Percentiles rank a stretch among this genome's conserved stretches.
Evolutionary conservation across 208 protist genomes (phyloP).

Genomic region (Balamuthia mandrillaris): DNA sequence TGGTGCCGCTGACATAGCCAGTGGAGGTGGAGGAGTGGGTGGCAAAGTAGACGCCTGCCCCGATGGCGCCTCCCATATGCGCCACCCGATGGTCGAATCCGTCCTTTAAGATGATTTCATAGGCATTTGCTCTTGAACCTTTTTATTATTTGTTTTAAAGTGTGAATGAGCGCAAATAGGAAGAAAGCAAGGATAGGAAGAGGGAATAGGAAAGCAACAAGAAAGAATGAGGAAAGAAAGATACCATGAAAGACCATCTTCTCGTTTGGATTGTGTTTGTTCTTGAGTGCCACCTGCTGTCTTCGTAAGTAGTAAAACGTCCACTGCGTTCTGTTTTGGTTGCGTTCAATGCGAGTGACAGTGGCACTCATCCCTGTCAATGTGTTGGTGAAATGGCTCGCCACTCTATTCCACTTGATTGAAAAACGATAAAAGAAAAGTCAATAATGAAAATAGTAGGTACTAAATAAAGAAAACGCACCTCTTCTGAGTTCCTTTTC

Average conservation of each 20-base stretch:
- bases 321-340: background rate
- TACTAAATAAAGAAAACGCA: too few species aligned
- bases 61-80: background rate
- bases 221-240: too few species aligned
- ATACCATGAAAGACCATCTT: background rate
- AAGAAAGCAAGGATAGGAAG: too few species aligned
- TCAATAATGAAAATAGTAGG: too few species aligned
- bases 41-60: background rate
- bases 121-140: background rate
- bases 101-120: conserved; percentile 4
- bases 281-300: background rate
- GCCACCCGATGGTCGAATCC: background rate
- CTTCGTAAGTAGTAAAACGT: background rate
- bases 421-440: too few species aligned
- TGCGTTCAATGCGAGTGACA: background rate
- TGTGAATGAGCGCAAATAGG: too few species aligned
- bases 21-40: background rate
- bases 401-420: background rate
- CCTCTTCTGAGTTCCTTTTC: background rate
- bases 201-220: too few species aligned
- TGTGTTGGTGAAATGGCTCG: background rate
- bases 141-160: too few species aligned
- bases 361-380: background rate
- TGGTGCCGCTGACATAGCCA: background rate
- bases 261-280: background rate